phyloP scores from a whole-genome alignment of 2,329 filamentous ascomycete genomes.

The Talaromyces piceae region DNA sequence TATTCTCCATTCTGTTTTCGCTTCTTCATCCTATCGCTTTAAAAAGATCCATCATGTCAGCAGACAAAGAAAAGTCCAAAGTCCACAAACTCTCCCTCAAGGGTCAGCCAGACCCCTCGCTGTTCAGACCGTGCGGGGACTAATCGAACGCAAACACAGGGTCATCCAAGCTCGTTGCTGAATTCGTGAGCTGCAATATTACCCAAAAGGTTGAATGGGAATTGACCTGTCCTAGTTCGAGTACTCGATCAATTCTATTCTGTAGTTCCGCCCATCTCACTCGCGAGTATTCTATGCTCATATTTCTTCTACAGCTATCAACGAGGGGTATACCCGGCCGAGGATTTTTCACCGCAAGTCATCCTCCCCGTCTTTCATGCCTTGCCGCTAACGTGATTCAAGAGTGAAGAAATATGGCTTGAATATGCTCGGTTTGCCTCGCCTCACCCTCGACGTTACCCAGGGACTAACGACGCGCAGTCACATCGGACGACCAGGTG shows the following conservation, averaged over 20 bases:
- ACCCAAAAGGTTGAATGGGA: conserved; percentile 32
- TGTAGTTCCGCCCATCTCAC: conserved; percentile 49
- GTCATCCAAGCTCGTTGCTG: conserved; percentile 78
- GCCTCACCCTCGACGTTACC: conserved; percentile 1
- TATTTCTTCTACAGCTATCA: conserved; percentile 63
- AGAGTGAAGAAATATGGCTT: conserved; percentile 97
- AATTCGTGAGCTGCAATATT: conserved; percentile 62
- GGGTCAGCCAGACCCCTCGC: conserved; percentile 22
- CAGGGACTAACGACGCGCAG: conserved; percentile 40
- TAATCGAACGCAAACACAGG: conserved; percentile 38
- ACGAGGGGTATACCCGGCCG: conserved; percentile 73
- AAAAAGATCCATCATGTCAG: conserved; percentile 28
- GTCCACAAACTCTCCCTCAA: conserved; percentile 78
- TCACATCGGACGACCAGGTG: conserved; percentile 94
- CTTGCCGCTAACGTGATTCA: neutral
- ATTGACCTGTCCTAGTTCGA: conserved; percentile 55
- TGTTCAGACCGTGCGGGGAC: conserved; percentile 12
- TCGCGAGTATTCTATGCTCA: conserved; percentile 14
- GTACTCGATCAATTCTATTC: conserved; percentile 95
- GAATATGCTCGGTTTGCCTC: conserved; percentile 71
- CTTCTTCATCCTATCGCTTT: neutral
- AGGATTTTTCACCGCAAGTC: conserved; percentile 85
- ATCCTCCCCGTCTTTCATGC: neutral
- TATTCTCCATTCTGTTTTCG: neutral
- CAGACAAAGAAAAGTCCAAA: conserved; percentile 66